These are phyloP conservation scores for Hamigera avellanea DNA, from an alignment of 495 filamentous ascomycete species.

Conservation along the genomic window DNA sequence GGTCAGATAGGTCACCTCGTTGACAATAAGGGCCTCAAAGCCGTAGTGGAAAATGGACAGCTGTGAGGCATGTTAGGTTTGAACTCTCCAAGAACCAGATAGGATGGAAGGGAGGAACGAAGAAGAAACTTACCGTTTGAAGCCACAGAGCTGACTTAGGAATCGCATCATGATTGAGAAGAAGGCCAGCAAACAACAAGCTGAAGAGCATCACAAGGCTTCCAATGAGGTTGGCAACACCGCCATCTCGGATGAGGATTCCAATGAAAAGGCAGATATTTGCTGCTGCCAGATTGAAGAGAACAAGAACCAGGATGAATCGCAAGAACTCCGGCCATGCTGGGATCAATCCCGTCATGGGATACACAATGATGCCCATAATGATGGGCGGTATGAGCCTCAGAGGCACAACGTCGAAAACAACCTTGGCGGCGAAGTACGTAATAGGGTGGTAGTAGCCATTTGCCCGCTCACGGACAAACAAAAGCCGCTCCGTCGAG, in stretches of 20 bases:
- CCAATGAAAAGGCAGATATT: conserved; percentile 93
- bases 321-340: conserved; percentile 76
- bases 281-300: conserved; percentile 93
- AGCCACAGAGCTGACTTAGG: conserved; percentile 75
- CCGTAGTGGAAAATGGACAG: conserved; percentile 99
- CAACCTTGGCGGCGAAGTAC: conserved; percentile 90
- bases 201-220: conserved; percentile 97
- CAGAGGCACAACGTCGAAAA: conserved; percentile 91
- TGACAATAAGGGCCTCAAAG: conserved; percentile 93
- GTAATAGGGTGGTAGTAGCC: conserved; percentile 95
- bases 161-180: conserved; percentile 91
- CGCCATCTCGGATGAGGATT: conserved; percentile 80
- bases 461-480: conserved; percentile 90
- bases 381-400: conserved; percentile 91
- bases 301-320: conserved; percentile 81
- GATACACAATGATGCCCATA: conserved; percentile 94
- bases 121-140: conserved; percentile 56
- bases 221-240: conserved; percentile 92
- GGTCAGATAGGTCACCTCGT: conserved; percentile 86
- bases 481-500: conserved; percentile 80
- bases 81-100: background rate
- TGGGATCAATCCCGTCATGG: conserved; percentile 91
- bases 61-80: conserved; percentile 22
- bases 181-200: conserved; percentile 80
- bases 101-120: no score